Evolutionary conservation across 345 rosid genomes (phyloP).

Genomic region (Acer campestre): DNA sequence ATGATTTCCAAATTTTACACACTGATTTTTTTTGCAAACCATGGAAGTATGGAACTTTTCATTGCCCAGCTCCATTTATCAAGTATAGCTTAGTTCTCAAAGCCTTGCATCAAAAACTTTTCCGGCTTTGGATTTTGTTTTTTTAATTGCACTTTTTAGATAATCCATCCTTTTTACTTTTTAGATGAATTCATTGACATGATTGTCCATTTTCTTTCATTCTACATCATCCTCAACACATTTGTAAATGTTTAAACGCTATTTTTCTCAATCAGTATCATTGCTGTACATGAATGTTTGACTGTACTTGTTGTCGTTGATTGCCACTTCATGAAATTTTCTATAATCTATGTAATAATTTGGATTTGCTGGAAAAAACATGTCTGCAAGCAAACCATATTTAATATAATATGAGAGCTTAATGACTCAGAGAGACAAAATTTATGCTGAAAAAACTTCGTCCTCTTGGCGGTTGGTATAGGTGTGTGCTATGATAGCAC

Average conservation of each 20-base stretch:
- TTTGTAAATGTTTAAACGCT: background rate
- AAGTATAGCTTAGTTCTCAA: background rate
- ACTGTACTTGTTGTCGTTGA: background rate
- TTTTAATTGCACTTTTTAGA: background rate
- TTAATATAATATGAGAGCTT: background rate
- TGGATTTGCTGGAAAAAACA: background rate
- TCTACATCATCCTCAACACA: background rate
- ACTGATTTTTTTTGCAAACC: background rate
- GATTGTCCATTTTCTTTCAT: background rate
- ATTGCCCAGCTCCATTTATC: too few species aligned
- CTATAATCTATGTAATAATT: background rate
- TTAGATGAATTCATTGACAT: background rate
- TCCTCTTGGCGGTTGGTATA: background rate
- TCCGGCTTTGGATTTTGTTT: background rate
- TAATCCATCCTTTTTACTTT: background rate
- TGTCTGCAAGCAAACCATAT: background rate
- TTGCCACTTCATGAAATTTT: background rate
- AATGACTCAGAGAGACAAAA: background rate
- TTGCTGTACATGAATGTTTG: background rate
- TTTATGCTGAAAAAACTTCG: background rate
- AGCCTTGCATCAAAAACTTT: background rate
- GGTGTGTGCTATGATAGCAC: background rate
- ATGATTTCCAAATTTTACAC: background rate
- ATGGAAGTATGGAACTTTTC: background rate
- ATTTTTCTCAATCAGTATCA: background rate